Conservation (phyloP, 1,139 yeast species). For the Blastobotrys petasosporus region DNA sequence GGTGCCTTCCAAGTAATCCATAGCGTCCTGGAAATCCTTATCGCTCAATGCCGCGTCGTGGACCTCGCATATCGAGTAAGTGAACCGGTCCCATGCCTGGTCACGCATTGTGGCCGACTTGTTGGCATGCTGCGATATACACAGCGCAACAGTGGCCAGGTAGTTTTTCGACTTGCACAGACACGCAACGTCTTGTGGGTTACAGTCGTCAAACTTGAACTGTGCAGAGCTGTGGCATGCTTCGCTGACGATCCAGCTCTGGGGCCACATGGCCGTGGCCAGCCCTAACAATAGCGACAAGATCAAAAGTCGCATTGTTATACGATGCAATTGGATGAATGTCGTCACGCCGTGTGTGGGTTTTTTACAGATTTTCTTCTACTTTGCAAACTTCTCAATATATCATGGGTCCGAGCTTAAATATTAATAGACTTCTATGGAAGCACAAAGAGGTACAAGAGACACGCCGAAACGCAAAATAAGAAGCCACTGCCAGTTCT, state of each 20-base stretch:
- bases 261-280: constrained; percentile 30
- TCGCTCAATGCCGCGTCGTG: constrained; percentile 23
- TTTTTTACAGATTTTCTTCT: too few species aligned
- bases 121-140: constrained; percentile 19
- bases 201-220: constrained; percentile 26
- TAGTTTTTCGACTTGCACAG: constrained; percentile 29
- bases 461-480: too few species aligned
- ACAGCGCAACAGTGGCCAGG: constrained; percentile 30
- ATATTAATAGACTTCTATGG: too few species aligned
- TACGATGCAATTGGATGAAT: too few species aligned
- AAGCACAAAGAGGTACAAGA: too few species aligned
- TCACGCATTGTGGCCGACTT: constrained; percentile 22
- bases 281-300: constrained; percentile 1
- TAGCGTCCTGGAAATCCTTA: constrained; percentile 22
- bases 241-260: constrained; percentile 31
- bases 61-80: constrained; percentile 24
- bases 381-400: too few species aligned
- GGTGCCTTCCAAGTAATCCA: constrained; percentile 15
- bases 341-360: too few species aligned
- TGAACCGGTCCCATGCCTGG: constrained; percentile 31
- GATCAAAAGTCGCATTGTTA: too few species aligned
- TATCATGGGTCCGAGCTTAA: too few species aligned
- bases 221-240: constrained; percentile 29
- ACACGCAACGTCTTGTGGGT: constrained; percentile 28
- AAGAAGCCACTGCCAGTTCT: too few species aligned